Evolutionary conservation across 352 stramenopile genomes (phyloP).

Genomic region (Globisporangium abappressorium): DNA sequence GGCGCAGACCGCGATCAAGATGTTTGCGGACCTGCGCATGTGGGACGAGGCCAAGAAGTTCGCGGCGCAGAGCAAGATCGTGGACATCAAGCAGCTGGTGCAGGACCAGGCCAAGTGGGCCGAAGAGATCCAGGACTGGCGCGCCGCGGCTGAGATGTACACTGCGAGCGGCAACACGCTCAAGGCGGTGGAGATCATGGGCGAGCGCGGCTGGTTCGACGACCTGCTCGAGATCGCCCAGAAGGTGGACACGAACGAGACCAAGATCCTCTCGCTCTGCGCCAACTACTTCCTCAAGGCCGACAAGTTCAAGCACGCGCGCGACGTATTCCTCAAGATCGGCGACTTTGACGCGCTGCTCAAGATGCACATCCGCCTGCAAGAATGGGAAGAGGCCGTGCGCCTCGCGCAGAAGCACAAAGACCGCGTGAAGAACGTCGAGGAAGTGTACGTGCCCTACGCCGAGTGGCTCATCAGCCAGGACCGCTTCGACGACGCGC

Average conservation of each 20-base stretch:
- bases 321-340: constrained; percentile 81
- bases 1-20: constrained; percentile 88
- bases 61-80: constrained; percentile 65
- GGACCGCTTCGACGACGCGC: constrained; percentile 91
- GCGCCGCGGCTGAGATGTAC: constrained; percentile 90
- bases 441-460: constrained; percentile 92
- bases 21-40: constrained; percentile 91
- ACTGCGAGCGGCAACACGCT: constrained; percentile 80
- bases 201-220: constrained; percentile 82
- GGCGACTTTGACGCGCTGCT: constrained; percentile 84
- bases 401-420: constrained; percentile 83
- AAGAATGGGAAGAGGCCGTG: constrained; percentile 93
- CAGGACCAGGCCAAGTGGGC: constrained; percentile 91
- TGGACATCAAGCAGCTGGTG: constrained; percentile 88
- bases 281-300: constrained; percentile 67
- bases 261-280: constrained; percentile 48
- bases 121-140: constrained; percentile 91
- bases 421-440: constrained; percentile 75
- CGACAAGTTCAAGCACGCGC: constrained; percentile 72
- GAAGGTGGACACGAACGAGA: constrained; percentile 45
- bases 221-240: constrained; percentile 81
- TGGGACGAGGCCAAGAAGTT: constrained; percentile 95
- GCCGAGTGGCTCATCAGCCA: constrained; percentile 90
- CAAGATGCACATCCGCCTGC: constrained; percentile 85
- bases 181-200: constrained; percentile 84